Percentiles rank a stretch among this genome's conserved stretches.
phyloP scores from a whole-genome alignment of 768 basidiomycete genomes.

The Agrocybe pediades region DNA sequence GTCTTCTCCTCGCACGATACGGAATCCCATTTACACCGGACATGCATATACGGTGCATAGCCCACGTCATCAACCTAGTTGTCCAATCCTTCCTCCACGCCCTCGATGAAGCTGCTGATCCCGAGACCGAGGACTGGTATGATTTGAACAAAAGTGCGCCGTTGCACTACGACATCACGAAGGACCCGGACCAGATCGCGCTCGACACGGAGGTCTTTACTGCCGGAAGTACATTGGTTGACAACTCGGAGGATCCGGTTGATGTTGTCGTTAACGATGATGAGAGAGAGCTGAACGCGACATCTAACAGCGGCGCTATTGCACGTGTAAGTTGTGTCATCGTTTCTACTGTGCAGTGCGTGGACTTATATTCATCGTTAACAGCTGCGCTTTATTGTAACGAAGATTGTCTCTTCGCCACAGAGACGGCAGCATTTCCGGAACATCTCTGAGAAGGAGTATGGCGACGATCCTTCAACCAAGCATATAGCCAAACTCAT shows the following conservation, averaged over 20 bases:
- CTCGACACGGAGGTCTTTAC: slow-evolving; percentile 14
- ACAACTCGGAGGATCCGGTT: neutral
- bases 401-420: slow-evolving; percentile 32
- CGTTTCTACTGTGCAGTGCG: neutral
- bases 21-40: slow-evolving; percentile 24
- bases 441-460: slow-evolving; percentile 13
- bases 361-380: neutral
- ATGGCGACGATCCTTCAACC: slow-evolving; percentile 2
- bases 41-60: slow-evolving; percentile 36
- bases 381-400: slow-evolving; percentile 30
- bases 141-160: slow-evolving; percentile 26
- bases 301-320: slow-evolving; percentile 9
- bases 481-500: slow-evolving; percentile 17
- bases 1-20: slow-evolving; percentile 22
- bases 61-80: slow-evolving; percentile 36
- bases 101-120: slow-evolving; percentile 25
- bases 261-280: too few relatives aligned
- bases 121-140: slow-evolving; percentile 27
- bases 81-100: slow-evolving; percentile 30
- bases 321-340: slow-evolving; percentile 8
- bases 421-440: slow-evolving; percentile 28
- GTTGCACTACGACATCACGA: slow-evolving; percentile 27
- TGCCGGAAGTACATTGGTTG: neutral
- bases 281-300: too few relatives aligned
- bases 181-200: slow-evolving; percentile 19